Base-by-base conservation (phyloP, 129 eudicot species). In the Lactuca sativa region DNA sequence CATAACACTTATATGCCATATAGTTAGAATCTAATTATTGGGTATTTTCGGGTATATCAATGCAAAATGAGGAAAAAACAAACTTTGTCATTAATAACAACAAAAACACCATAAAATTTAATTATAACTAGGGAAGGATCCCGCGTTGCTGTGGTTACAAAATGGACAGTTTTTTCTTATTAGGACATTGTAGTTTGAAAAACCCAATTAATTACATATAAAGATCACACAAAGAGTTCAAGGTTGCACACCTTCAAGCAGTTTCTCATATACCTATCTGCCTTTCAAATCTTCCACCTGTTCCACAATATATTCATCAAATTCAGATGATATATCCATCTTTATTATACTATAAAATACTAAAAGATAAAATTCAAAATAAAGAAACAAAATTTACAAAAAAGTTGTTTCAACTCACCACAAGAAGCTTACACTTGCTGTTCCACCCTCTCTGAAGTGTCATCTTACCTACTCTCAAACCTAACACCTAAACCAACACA, bases 361-460 rank as follows among this genome's bases (percentile, higher is more conserved):
- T 5, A 34, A 17, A 21, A 73, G 54, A 43, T 17, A 37, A 21
- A 10, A 38, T 11, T 30, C 52, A 3, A 53, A 37, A 47, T 5
- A 60, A 43, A 16, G 69, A 38, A 30, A 36, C 43, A 9, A 16
- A 30, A 8, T 6, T 40, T 30, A 13, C 47, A 12, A 56, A 21
- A 21, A 21, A 21, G 1, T 40, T 49, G 56, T 53, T 21, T 58
- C 57, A 62, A 78, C 98, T 70, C 48, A 93, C 98, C 88, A 93
- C 95, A 14, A 93, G 92, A 68, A 93, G 98, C 80, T 93, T 93
- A 72, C 96, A 93, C 85, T 93, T 93, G 89, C 87, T 89, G 70
- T 93, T 93, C 96, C 98, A 93, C 43, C 98, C 98, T 83, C 98
- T 86, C 70, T 89, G 95, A 63, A 92, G 98, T 38, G 96, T 92